phyloP scores from a whole-genome alignment of 805 yeast species.

The Saccharomycopsis sp. region DNA sequence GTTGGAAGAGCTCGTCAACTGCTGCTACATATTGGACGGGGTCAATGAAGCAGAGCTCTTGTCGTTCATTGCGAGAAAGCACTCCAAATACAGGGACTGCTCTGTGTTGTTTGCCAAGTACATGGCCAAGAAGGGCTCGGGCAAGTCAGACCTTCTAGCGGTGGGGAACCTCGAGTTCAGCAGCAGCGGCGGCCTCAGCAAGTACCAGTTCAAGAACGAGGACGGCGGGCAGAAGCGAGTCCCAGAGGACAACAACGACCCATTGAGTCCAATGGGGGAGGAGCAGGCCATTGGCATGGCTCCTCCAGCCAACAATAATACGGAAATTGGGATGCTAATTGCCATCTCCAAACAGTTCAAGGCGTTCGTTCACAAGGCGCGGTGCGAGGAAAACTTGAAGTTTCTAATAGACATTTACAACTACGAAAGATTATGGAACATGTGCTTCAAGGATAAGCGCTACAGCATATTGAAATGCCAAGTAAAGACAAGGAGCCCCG shows the following conservation, averaged over 20 bases:
- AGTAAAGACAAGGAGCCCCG: neutral
- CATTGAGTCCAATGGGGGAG: neutral
- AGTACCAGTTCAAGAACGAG: no score
- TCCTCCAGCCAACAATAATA: no score
- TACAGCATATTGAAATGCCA: slow-evolving; percentile 14
- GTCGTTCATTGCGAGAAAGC: neutral
- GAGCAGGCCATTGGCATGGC: no score
- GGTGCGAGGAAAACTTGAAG: slow-evolving; percentile 15
- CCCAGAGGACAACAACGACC: slow-evolving; percentile 4
- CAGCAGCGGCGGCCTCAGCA: no score
- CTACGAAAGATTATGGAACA: slow-evolving; percentile 17
- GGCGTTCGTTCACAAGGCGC: slow-evolving; percentile 6
- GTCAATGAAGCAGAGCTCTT: slow-evolving; percentile 13
- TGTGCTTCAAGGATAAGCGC: slow-evolving; percentile 11
- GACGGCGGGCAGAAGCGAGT: no score
- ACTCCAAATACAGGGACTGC: neutral
- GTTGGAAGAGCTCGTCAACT: slow-evolving; percentile 16
- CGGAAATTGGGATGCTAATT: slow-evolving; percentile 4
- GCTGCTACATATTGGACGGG: slow-evolving; percentile 17
- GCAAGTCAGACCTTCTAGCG: neutral
- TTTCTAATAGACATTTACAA: slow-evolving; percentile 18
- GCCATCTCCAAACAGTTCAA: slow-evolving; percentile 6
- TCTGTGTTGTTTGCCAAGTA: neutral
- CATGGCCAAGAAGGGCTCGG: neutral
- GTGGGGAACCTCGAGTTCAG: neutral